Base-by-base conservation (phyloP, 768 basidiomycete species). In the Rhizopogon salebrosus region DNA sequence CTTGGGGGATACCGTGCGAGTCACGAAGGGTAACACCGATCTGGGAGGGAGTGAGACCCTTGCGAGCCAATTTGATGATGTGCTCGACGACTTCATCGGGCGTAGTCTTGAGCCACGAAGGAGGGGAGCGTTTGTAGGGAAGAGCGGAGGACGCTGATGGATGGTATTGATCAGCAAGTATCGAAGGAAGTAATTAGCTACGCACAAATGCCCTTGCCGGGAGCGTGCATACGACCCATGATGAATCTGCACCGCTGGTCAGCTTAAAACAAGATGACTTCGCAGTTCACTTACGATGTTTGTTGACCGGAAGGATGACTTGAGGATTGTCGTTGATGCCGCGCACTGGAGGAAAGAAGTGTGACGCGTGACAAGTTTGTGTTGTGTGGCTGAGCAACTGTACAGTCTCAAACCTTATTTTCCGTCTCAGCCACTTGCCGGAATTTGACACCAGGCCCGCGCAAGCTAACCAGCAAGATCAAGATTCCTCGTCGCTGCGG, bases 211-310 rank as follows among this genome's bases (percentile, higher is more conserved):
- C 95, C 95, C 92, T 98, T 98, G 76, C 93, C 93, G 75, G 94
- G 93, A 84, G 94, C 94, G 84, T 98, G 95, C 92, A 97, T 94
- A 70, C 94, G 92, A 90, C 88, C 90, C 90, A 92, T 92, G 76
- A 63, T 76, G 70, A 56, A 65, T 75, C 71, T 79, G 26, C 6
- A 48, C 14, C 40, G 49, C 9, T 10, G 3, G 49, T 62, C 41
- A 62, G 64, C 42, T 64, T 29, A 40, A 51, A 41, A 42, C 41
- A 58, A 48, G n/a, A 24, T 29, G 43, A 46, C 41, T 36, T 57
- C 43, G 55, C 50, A 54, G 65, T 54, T 63, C 1, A 64, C 75
- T 46, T 43, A 79, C 76, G 66, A 49, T 59, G 72, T 61, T 75
- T 65, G 59, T 53, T 39, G 48, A 35, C 37, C 54, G 8, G 24